These are phyloP conservation scores for Pluteus cervinus DNA, from an alignment of 768 basidiomycete species.

Conservation along the genomic window DNA sequence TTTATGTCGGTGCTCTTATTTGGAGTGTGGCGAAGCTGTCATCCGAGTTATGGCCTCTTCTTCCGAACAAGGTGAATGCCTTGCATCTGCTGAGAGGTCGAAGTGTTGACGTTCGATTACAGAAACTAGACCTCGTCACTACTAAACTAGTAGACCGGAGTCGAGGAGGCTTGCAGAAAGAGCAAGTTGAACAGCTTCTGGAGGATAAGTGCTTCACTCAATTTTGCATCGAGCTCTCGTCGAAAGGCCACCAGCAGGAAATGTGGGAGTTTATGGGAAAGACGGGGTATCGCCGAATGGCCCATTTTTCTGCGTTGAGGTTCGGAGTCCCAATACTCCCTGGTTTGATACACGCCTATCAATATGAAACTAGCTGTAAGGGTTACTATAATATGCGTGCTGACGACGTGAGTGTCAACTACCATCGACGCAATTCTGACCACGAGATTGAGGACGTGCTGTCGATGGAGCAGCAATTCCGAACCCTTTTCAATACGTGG, in stretches of 20 bases:
- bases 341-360: too few relatives aligned
- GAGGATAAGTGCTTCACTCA: constrained; percentile 36
- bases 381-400: too few relatives aligned
- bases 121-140: constrained; percentile 26
- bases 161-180: constrained; percentile 20
- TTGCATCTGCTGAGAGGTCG: background rate
- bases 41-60: constrained; percentile 33
- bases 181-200: constrained; percentile 31
- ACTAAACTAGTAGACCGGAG: constrained; percentile 30
- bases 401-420: too few relatives aligned
- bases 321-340: too few relatives aligned
- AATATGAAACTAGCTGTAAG: too few relatives aligned
- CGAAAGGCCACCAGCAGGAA: constrained; percentile 5
- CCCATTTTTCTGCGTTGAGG: too few relatives aligned
- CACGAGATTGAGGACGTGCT: too few relatives aligned
- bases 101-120: constrained; percentile 7
- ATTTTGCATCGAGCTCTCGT: constrained; percentile 32
- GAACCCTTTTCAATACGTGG: too few relatives aligned
- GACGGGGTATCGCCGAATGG: background rate
- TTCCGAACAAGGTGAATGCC: constrained; percentile 26
- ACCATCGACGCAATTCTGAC: too few relatives aligned
- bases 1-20: constrained; percentile 43
- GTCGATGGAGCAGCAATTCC: too few relatives aligned
- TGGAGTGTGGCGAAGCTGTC: constrained; percentile 30
- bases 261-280: constrained; percentile 4